These are phyloP conservation scores for Trichoderma polysporum DNA, from an alignment of 2,329 filamentous ascomycete species.

Conservation along the genomic window DNA sequence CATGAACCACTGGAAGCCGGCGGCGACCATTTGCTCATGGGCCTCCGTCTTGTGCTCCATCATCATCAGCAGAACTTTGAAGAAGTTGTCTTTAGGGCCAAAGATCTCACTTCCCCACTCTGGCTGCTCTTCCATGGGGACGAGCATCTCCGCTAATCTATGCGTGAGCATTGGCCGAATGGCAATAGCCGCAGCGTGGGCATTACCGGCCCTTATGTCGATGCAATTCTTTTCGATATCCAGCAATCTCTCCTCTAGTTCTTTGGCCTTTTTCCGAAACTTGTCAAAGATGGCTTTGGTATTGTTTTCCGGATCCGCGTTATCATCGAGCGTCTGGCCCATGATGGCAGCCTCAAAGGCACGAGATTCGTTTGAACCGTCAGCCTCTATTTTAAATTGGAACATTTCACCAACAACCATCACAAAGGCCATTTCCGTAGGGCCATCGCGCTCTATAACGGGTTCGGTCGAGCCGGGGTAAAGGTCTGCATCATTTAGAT, in stretches of 20 bases:
- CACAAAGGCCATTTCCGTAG: conserved; percentile 61
- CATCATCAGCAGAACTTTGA: conserved; percentile 52
- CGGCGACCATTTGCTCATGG: conserved; percentile 43
- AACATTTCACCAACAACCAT: conserved; percentile 52
- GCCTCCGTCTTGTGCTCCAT: conserved; percentile 48
- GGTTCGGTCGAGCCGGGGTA: conserved; percentile 53
- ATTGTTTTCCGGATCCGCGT: conserved; percentile 27
- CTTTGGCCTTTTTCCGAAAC: conserved; percentile 43
- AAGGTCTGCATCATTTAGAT: conserved; percentile 60
- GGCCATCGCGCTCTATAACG: conserved; percentile 52
- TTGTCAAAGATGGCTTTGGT: conserved; percentile 35
- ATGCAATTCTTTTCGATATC: conserved; percentile 51
- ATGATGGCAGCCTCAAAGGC: conserved; percentile 52
- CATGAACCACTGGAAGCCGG: conserved; percentile 57
- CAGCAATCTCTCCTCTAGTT: conserved; percentile 44
- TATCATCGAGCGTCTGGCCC: conserved; percentile 39
- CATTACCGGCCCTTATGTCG: conserved; percentile 51
- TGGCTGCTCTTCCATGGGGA: conserved; percentile 46
- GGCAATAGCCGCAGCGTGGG: conserved; percentile 51
- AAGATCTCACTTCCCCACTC: conserved; percentile 52
- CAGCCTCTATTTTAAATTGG: conserved; percentile 48
- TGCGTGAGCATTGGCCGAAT: conserved; percentile 48
- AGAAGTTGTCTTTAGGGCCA: conserved; percentile 52
- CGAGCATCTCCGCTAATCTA: conserved; percentile 50
- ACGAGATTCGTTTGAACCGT: conserved; percentile 42